A percentile compares a stretch with the other conserved stretches of the same genome.
Conservation (phyloP, 306 rosid species). For the Dalbergia oliveri region DNA sequence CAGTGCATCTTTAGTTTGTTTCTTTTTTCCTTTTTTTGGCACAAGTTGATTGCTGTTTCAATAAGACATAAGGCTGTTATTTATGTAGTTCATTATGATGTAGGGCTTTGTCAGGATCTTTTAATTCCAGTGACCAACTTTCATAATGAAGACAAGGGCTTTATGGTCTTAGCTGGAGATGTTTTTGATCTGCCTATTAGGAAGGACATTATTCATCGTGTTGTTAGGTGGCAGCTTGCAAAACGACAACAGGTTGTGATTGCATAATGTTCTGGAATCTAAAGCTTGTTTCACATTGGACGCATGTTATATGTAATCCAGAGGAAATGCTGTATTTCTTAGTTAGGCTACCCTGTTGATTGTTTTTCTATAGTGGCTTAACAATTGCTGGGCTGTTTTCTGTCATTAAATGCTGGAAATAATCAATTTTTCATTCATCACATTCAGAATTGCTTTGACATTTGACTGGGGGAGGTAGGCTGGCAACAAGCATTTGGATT, state of each 20-base stretch:
- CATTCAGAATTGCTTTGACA: slow-evolving; percentile 11
- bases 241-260: slow-evolving; percentile 83
- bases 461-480: background rate
- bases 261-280: slow-evolving; percentile 38
- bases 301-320: slow-evolving; percentile 11
- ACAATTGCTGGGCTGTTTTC: slow-evolving; percentile 6
- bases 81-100: slow-evolving; percentile 44
- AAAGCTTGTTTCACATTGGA: slow-evolving; percentile 35
- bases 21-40: background rate
- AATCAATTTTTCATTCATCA: background rate
- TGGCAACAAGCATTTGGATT: slow-evolving; percentile 16
- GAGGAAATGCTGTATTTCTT: slow-evolving; percentile 23
- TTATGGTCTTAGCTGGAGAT: slow-evolving; percentile 90
- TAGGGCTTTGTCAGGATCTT: slow-evolving; percentile 85
- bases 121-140: slow-evolving; percentile 92
- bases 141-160: slow-evolving; percentile 83
- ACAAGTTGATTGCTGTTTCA: slow-evolving; percentile 26
- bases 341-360: slow-evolving; percentile 18
- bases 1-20: slow-evolving; percentile 26
- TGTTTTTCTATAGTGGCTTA: slow-evolving; percentile 2
- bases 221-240: slow-evolving; percentile 95
- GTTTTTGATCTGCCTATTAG: slow-evolving; percentile 91
- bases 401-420: slow-evolving; percentile 41
- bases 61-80: slow-evolving; percentile 26
- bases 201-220: slow-evolving; percentile 90